Evolutionary conservation across 2,329 filamentous ascomycete genomes (phyloP).

Genomic region (Colletotrichum truncatum): DNA sequence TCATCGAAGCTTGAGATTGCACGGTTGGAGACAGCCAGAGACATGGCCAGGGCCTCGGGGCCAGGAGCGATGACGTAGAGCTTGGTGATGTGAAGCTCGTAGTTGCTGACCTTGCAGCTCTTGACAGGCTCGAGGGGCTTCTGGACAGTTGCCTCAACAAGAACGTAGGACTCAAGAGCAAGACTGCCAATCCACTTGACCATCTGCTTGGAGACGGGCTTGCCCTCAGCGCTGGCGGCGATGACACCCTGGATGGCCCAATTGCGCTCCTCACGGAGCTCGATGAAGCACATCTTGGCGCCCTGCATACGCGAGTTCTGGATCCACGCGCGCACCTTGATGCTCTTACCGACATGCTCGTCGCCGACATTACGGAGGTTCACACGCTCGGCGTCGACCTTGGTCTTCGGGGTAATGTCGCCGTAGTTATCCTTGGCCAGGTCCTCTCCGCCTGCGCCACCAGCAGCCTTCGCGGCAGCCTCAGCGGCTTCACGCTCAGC

Average conservation of each 20-base stretch:
- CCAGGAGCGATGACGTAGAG: constrained; percentile 78
- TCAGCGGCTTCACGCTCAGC: constrained; percentile 59
- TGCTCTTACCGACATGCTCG: constrained; percentile 71
- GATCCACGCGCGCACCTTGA: constrained; percentile 82
- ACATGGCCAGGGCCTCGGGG: constrained; percentile 66
- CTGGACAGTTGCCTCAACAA: constrained; percentile 83
- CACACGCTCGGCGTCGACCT: constrained; percentile 60
- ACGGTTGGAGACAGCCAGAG: constrained; percentile 77
- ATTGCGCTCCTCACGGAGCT: constrained; percentile 78
- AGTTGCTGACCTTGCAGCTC: constrained; percentile 80
- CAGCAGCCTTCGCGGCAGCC: constrained; percentile 71
- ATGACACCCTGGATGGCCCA: constrained; percentile 87
- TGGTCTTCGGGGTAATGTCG: constrained; percentile 44
- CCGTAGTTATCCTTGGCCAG: constrained; percentile 84
- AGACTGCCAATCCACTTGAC: constrained; percentile 87
- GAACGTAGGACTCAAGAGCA: constrained; percentile 82
- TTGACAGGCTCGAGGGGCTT: constrained; percentile 89
- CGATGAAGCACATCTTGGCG: constrained; percentile 91
- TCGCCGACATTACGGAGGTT: constrained; percentile 73
- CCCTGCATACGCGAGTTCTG: constrained; percentile 90
- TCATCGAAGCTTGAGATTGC: constrained; percentile 75
- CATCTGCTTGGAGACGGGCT: constrained; percentile 80
- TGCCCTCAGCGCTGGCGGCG: constrained; percentile 70
- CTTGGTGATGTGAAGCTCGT: constrained; percentile 90
- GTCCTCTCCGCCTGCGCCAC: constrained; percentile 71